Percentiles rank a stretch among this genome's conserved stretches.
Evolutionary conservation across 352 stramenopile genomes (phyloP).

Genomic region (Thraustochytrium striatum): DNA sequence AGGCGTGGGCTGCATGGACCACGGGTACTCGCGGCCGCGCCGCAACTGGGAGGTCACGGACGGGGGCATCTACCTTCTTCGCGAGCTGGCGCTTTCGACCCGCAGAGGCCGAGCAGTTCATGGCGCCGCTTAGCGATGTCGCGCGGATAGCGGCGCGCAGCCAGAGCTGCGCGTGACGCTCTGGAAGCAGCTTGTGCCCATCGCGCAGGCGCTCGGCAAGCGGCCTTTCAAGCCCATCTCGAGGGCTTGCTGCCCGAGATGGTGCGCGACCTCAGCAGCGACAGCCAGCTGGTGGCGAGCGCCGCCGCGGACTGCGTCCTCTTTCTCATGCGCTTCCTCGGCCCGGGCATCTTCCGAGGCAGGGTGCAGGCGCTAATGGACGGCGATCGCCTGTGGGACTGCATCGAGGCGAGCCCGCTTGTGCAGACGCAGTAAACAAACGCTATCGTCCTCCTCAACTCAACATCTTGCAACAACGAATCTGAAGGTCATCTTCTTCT

Average conservation of each 20-base stretch:
- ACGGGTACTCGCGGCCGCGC: slow-evolving; percentile 67
- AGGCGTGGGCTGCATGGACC: slow-evolving; percentile 71
- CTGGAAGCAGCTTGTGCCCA: slow-evolving; percentile 72
- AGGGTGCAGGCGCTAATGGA: slow-evolving; percentile 61
- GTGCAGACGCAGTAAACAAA: too few relatives aligned
- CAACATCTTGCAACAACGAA: too few relatives aligned
- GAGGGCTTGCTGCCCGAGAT: slow-evolving; percentile 66
- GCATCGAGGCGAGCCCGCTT: not conserved
- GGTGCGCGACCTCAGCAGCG: slow-evolving; percentile 37
- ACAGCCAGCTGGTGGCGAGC: slow-evolving; percentile 66
- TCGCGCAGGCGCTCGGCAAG: slow-evolving; percentile 70
- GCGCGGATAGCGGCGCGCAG: slow-evolving; percentile 70
- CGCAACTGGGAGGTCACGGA: slow-evolving; percentile 90
- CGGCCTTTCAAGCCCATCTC: slow-evolving; percentile 71
- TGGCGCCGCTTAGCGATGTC: slow-evolving; percentile 65
- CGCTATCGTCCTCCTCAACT: too few relatives aligned
- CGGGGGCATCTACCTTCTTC: slow-evolving; percentile 88
- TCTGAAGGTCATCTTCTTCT: too few relatives aligned
- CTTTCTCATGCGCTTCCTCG: slow-evolving; percentile 70
- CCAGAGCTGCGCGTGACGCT: slow-evolving; percentile 70
- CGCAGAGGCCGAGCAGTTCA: not conserved
- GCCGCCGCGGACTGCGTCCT: slow-evolving; percentile 69
- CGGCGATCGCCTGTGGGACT: slow-evolving; percentile 5
- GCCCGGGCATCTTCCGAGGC: slow-evolving; percentile 71
- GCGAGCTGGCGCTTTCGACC: slow-evolving; percentile 65